phyloP scores from a whole-genome alignment of 371 early-diverging fungal genomes.

The Syncephalis plumigaleata region DNA sequence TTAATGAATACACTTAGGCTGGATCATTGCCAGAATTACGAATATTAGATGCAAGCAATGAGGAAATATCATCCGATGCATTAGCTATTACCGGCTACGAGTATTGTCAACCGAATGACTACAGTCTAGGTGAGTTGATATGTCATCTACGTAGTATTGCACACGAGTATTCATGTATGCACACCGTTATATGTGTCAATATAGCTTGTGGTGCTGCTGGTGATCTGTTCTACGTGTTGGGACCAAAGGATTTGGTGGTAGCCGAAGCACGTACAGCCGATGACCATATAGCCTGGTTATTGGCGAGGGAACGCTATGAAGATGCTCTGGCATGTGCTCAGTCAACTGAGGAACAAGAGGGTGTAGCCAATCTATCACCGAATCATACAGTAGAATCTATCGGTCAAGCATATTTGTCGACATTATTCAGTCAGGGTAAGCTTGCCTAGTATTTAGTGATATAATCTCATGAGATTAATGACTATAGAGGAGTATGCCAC shows the following conservation, averaged over 20 bases:
- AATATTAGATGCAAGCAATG: slow-evolving; percentile 58
- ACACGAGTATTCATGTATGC: too few relatives aligned
- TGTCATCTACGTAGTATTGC: not conserved
- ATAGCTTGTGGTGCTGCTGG: slow-evolving; percentile 26
- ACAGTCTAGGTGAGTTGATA: slow-evolving; percentile 35
- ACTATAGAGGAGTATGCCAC: slow-evolving; percentile 34
- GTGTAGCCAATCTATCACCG: slow-evolving; percentile 16
- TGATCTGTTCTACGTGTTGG: slow-evolving; percentile 66
- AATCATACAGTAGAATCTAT: slow-evolving; percentile 24
- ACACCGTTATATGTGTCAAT: not conserved
- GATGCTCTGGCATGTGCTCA: slow-evolving; percentile 52
- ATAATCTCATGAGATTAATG: too few relatives aligned
- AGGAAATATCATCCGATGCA: slow-evolving; percentile 73
- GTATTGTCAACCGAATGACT: slow-evolving; percentile 82
- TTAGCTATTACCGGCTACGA: slow-evolving; percentile 65
- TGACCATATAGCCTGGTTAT: slow-evolving; percentile 87
- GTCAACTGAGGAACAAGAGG: slow-evolving; percentile 21
- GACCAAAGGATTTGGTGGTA: slow-evolving; percentile 81
- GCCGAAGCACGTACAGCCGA: slow-evolving; percentile 72
- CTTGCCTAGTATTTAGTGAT: too few relatives aligned
- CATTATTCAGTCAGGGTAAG: slow-evolving; percentile 39
- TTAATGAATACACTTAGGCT: not conserved
- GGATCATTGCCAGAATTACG: slow-evolving; percentile 68
- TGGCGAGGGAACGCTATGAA: slow-evolving; percentile 54
- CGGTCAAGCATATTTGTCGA: slow-evolving; percentile 65